Conservation (phyloP, 331 rosid species). For the Erythrophleum ivorense region DNA sequence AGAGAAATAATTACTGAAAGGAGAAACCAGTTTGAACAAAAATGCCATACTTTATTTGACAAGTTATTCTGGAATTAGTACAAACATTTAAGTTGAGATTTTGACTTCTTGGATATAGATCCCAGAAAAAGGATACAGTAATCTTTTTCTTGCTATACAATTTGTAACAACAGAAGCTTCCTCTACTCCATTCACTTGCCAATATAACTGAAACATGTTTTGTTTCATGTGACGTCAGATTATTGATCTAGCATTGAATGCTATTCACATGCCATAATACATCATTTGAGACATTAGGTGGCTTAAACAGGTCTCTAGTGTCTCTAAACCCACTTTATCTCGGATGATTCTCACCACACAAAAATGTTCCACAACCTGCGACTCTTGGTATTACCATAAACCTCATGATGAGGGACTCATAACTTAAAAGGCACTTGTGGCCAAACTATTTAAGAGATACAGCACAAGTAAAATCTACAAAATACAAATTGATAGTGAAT, state of each 20-base stretch:
- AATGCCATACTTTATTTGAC: not conserved
- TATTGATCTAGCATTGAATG: too few relatives aligned
- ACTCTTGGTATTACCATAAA: not conserved
- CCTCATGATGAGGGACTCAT: not conserved
- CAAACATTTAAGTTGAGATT: not conserved
- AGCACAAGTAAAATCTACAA: not conserved
- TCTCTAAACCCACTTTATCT: not conserved
- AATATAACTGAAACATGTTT: not conserved
- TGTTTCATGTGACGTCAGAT: not conserved
- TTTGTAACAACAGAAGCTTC: not conserved
- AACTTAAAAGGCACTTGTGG: not conserved
- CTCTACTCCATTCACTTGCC: not conserved
- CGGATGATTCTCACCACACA: not conserved
- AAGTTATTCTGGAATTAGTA: not conserved
- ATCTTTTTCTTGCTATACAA: not conserved
- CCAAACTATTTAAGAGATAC: conserved; percentile 4
- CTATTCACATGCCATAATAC: too few relatives aligned
- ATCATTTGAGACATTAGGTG: too few relatives aligned
- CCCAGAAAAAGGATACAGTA: not conserved
- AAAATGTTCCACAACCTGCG: not conserved
- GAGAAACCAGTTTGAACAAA: not conserved
- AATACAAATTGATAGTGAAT: conserved; percentile 3
- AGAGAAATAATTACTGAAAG: not conserved
- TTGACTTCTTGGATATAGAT: not conserved
- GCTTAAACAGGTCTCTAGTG: not conserved